These are phyloP conservation scores for Chaetomidium leptoderma DNA, from an alignment of 495 filamentous ascomycete genomes.

Conservation along the genomic window DNA sequence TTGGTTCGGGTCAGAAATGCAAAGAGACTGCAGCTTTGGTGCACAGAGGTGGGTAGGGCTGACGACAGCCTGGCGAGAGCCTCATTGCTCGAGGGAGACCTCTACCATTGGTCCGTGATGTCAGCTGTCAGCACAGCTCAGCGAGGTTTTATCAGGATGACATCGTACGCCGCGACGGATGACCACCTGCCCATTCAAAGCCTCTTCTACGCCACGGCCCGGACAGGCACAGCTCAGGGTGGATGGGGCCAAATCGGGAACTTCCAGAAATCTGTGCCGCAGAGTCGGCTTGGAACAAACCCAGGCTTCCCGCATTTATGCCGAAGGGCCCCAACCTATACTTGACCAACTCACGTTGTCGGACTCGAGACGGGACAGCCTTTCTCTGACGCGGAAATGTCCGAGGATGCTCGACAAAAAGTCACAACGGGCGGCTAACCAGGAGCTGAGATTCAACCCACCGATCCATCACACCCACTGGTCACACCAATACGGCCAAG, in stretches of 20 bases:
- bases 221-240: neutral
- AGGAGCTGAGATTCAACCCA: neutral
- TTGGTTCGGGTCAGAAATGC: neutral
- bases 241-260: neutral
- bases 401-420: neutral
- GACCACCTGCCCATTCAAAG: no score
- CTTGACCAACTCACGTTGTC: no score
- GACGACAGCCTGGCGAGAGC: neutral
- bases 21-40: neutral
- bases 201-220: no score
- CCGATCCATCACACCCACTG: no score
- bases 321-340: neutral
- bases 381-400: no score
- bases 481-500: neutral
- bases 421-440: neutral
- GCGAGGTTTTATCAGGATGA: neutral
- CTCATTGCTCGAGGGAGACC: neutral
- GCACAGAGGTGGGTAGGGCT: neutral
- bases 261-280: conserved; percentile 3
- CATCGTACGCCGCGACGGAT: neutral
- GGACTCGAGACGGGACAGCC: no score
- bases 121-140: neutral
- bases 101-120: neutral
- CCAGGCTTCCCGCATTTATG: neutral
- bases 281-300: neutral